A percentile compares a stretch with the other conserved stretches of the same genome.
These are phyloP conservation scores for Syncephalastrum sp. DNA, from an alignment of 371 early-diverging fungal genomes.

Conservation along the genomic window DNA sequence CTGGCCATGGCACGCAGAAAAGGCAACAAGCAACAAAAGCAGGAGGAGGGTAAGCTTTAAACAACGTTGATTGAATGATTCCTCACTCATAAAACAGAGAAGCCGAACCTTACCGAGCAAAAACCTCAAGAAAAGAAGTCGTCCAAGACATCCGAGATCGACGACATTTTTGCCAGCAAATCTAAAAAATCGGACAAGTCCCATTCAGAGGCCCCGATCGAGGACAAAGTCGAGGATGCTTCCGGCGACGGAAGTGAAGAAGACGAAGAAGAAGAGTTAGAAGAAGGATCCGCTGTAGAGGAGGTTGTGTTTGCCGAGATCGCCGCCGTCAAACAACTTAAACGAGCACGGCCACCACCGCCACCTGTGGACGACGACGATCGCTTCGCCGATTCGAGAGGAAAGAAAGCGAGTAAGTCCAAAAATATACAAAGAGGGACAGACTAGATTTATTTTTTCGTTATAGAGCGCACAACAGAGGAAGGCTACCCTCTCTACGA, in stretches of 20 bases:
- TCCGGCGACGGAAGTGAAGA: constrained; percentile 48
- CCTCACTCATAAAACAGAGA: too few species aligned
- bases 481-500: constrained; percentile 55
- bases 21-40: too few species aligned
- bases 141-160: constrained; percentile 36
- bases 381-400: constrained; percentile 45
- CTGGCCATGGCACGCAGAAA: too few species aligned
- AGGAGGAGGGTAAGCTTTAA: too few species aligned
- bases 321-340: constrained; percentile 38
- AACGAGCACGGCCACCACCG: constrained; percentile 22
- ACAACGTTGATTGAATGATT: too few species aligned
- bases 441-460: background rate
- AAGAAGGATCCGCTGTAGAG: constrained; percentile 66
- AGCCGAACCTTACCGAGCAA: too few species aligned
- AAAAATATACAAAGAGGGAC: background rate
- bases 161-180: constrained; percentile 45
- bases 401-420: constrained; percentile 45
- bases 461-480: constrained; percentile 46
- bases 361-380: constrained; percentile 25
- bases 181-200: too few species aligned
- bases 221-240: constrained; percentile 36
- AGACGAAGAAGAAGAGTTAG: constrained; percentile 60
- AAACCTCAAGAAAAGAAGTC: constrained; percentile 10
- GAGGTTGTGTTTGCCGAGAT: constrained; percentile 50
- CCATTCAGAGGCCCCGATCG: constrained; percentile 46